Percentiles rank a stretch among this genome's conserved stretches.
These are phyloP conservation scores for Dioszegia crocea DNA, from an alignment of 768 basidiomycete genomes.

Conservation along the genomic window DNA sequence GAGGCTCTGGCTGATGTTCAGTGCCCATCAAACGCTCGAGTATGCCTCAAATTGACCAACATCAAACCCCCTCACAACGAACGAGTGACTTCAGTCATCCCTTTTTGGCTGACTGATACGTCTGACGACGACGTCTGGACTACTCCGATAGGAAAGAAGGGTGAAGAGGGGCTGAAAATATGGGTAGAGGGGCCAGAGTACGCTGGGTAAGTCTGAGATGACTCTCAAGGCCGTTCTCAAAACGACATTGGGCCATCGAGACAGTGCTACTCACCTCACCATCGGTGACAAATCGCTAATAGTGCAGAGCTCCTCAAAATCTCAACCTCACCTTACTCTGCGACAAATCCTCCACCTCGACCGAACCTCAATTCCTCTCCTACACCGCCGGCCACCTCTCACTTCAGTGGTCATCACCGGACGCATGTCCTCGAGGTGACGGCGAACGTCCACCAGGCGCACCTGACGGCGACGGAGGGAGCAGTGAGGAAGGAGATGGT, in stretches of 20 bases:
- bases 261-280: too few relatives aligned
- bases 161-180: constrained; percentile 40
- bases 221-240: too few relatives aligned
- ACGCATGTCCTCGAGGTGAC: constrained; percentile 38
- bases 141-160: constrained; percentile 27
- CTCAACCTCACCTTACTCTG: constrained; percentile 45
- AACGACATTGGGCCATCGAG: too few relatives aligned
- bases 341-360: constrained; percentile 16
- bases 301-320: constrained; percentile 27
- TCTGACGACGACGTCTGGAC: constrained; percentile 28
- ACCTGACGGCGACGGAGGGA: neutral
- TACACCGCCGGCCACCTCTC: constrained; percentile 39
- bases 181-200: constrained; percentile 44
- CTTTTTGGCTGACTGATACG: constrained; percentile 37
- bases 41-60: constrained; percentile 46
- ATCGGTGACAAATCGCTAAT: neutral
- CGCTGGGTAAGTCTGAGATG: constrained; percentile 48
- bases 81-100: constrained; percentile 46
- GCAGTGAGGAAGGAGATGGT: constrained; percentile 7
- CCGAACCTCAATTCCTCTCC: constrained; percentile 35
- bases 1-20: constrained; percentile 7
- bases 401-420: constrained; percentile 42
- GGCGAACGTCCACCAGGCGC: neutral
- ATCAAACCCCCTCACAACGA: constrained; percentile 38
- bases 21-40: constrained; percentile 45